These are phyloP conservation scores for Cryptosporidium viatorum DNA, from an alignment of 169 alveolate species.

Conservation along the genomic window DNA sequence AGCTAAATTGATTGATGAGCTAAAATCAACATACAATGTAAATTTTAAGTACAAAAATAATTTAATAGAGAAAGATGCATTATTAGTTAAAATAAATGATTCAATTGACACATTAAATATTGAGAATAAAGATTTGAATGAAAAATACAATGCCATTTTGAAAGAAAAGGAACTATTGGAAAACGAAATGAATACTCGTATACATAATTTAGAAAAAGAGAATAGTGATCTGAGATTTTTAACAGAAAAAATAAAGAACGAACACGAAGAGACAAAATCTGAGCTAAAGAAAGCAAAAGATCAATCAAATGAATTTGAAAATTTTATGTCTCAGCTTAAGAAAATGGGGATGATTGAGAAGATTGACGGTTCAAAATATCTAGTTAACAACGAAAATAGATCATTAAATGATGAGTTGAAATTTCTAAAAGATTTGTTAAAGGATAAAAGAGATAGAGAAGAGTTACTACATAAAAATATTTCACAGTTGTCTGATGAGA, in stretches of 20 bases:
- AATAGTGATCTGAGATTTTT: neutral
- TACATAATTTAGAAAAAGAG: conserved; percentile 12
- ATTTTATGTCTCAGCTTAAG: conserved; percentile 27
- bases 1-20: conserved; percentile 6
- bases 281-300: conserved; percentile 29
- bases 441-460: conserved; percentile 67
- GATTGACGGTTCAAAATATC: conserved; percentile 28
- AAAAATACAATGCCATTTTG: neutral
- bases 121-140: conserved; percentile 20
- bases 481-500: conserved; percentile 33
- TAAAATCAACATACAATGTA: neutral
- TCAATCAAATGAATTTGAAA: conserved; percentile 26
- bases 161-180: conserved; percentile 15
- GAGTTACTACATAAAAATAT: conserved; percentile 39
- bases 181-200: neutral
- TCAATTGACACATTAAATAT: conserved; percentile 20
- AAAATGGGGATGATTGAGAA: conserved; percentile 36
- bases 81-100: neutral
- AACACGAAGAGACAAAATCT: conserved; percentile 9
- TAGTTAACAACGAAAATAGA: conserved; percentile 5
- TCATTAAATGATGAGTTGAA: conserved; percentile 42
- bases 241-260: neutral
- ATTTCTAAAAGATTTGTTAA: conserved; percentile 41
- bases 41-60: neutral
- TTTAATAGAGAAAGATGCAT: neutral